These are phyloP conservation scores for Aspergillus niger DNA, from an alignment of 2,329 filamentous ascomycete species.

Conservation along the genomic window DNA sequence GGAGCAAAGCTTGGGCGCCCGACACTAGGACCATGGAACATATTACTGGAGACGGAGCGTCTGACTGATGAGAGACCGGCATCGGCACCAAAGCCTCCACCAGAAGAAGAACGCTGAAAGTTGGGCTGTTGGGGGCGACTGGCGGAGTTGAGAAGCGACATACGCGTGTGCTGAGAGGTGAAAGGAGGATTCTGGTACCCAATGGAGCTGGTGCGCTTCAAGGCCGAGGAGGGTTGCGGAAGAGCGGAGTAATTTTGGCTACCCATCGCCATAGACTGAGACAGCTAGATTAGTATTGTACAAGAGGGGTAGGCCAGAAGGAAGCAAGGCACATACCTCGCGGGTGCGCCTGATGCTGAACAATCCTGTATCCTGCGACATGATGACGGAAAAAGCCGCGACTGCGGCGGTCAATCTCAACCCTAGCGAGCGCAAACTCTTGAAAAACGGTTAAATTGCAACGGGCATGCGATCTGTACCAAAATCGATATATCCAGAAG, in stretches of 20 bases:
- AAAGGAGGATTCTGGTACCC: constrained; percentile 65
- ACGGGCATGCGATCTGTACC: background rate
- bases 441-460: background rate
- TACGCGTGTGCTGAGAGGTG: constrained; percentile 72
- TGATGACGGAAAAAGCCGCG: constrained; percentile 47
- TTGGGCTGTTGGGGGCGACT: constrained; percentile 81
- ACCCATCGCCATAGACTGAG: constrained; percentile 67
- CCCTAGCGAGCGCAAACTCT: background rate
- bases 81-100: constrained; percentile 76
- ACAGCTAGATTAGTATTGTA: constrained; percentile 21
- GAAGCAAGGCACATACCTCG: constrained; percentile 64
- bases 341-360: constrained; percentile 90
- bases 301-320: constrained; percentile 4
- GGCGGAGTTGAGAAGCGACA: constrained; percentile 85
- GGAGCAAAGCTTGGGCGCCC: constrained; percentile 74
- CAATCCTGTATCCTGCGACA: constrained; percentile 84
- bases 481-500: background rate
- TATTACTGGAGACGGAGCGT: constrained; percentile 72
- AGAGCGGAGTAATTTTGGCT: constrained; percentile 80
- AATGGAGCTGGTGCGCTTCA: constrained; percentile 88
- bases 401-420: constrained; percentile 23
- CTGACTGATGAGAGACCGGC: constrained; percentile 80
- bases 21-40: constrained; percentile 58
- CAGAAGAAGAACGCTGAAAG: constrained; percentile 75
- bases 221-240: constrained; percentile 85